Evolutionary conservation across 179 eudicot species (phyloP).

Genomic region (Beta lomatogona): DNA sequence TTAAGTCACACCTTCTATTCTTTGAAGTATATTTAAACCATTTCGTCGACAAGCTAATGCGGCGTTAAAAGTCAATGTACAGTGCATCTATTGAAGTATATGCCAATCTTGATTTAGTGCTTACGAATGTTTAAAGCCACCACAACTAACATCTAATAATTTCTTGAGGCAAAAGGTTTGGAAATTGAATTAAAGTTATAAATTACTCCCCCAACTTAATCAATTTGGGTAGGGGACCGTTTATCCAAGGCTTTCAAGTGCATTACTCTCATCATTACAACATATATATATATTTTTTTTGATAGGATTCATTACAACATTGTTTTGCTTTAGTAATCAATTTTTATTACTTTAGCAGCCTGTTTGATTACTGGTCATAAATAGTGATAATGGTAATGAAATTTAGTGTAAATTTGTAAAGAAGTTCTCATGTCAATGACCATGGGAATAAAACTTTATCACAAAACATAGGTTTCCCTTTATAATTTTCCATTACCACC

Average conservation of each 20-base stretch:
- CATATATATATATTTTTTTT: neutral
- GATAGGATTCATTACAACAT: neutral
- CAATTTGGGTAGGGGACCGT: slow-evolving; percentile 12
- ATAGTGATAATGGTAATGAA: no score
- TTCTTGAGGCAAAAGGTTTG: neutral
- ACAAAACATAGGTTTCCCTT: no score
- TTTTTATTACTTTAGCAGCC: neutral
- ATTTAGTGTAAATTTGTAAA: no score
- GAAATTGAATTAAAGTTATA: neutral
- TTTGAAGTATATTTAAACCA: no score
- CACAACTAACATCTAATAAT: neutral
- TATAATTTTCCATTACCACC: no score
- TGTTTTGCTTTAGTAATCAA: slow-evolving; percentile 5
- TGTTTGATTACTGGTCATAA: no score
- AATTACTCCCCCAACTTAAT: neutral
- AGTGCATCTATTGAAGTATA: neutral
- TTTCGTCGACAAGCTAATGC: no score
- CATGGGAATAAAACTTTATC: no score
- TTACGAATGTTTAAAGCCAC: no score
- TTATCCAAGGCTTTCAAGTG: slow-evolving; percentile 20
- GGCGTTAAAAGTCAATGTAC: no score
- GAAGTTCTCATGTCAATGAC: no score
- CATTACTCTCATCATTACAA: slow-evolving; percentile 19
- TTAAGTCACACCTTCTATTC: no score
- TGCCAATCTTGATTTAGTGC: neutral